Evolutionary conservation across 208 protist genomes (phyloP).

Genomic region (Wallacemonas sp.): DNA sequence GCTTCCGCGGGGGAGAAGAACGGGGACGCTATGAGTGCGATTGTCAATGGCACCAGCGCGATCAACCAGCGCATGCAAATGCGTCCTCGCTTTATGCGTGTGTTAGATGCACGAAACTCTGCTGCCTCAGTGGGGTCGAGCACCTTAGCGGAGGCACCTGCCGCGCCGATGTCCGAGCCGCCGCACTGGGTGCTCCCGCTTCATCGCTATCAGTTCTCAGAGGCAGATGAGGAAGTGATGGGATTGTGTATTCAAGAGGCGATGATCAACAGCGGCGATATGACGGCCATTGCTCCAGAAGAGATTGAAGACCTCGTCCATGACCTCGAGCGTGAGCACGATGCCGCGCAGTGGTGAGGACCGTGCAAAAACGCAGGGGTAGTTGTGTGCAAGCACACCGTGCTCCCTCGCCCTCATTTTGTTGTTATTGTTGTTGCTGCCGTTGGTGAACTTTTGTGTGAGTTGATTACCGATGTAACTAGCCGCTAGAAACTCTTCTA

Average conservation of each 20-base stretch:
- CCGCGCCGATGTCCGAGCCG: neutral
- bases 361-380: neutral
- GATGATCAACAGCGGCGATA: slow-evolving; percentile 26
- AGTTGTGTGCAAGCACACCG: no score
- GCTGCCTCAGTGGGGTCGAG: no score
- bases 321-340: neutral
- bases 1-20: slow-evolving; percentile 11
- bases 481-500: no score
- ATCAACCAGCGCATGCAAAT: neutral
- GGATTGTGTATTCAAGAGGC: slow-evolving; percentile 52
- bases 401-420: no score
- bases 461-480: no score
- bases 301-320: slow-evolving; percentile 15
- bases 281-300: slow-evolving; percentile 10
- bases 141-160: no score
- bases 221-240: slow-evolving; percentile 42
- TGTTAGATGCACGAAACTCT: neutral
- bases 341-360: neutral
- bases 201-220: slow-evolving; percentile 41
- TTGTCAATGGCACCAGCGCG: neutral
- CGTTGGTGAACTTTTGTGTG: no score
- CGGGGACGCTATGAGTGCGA: no score
- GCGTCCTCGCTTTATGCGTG: slow-evolving; percentile 16
- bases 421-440: no score
- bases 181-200: slow-evolving; percentile 39